Evolutionary conservation across 176 grass and related monocot genomes (phyloP).

Genomic region (bread wheat (Triticum aestivum)): DNA sequence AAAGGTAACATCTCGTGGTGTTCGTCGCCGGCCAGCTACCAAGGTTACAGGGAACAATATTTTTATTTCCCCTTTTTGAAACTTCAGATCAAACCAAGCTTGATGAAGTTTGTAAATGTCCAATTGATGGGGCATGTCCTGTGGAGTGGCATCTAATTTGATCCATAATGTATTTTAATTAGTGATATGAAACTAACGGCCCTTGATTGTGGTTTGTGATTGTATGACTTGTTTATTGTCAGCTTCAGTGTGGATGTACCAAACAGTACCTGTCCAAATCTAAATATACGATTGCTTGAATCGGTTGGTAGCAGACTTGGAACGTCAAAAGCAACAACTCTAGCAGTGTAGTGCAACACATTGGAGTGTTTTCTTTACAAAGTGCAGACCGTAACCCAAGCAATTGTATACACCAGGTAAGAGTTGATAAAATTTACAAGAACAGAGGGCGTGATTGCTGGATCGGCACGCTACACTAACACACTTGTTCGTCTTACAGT

Average conservation of each 20-base stretch:
- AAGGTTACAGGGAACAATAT: conserved; percentile 18
- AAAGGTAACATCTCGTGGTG: conserved; percentile 20
- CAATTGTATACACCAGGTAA: background rate
- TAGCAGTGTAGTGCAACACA: background rate
- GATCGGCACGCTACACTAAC: background rate
- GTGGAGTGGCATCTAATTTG: conserved; percentile 12
- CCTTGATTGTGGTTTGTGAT: background rate
- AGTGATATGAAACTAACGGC: conserved; percentile 14
- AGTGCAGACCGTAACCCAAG: background rate
- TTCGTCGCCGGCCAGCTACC: conserved; percentile 8
- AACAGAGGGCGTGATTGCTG: background rate
- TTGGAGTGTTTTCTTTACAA: background rate
- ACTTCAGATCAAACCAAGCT: background rate
- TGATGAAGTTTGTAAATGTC: conserved; percentile 7
- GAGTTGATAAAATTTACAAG: background rate
- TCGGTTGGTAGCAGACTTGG: no score
- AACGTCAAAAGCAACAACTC: background rate
- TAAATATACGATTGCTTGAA: background rate
- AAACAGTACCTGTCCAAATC: background rate
- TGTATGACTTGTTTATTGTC: background rate
- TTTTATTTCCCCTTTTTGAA: background rate
- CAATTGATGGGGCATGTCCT: background rate
- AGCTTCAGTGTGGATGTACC: background rate
- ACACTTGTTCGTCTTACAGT: background rate
- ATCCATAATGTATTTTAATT: conserved; percentile 29